Base-by-base conservation (phyloP, 192 early-diverging fungal genomes). In the Umbelopsis ramanniana region DNA sequence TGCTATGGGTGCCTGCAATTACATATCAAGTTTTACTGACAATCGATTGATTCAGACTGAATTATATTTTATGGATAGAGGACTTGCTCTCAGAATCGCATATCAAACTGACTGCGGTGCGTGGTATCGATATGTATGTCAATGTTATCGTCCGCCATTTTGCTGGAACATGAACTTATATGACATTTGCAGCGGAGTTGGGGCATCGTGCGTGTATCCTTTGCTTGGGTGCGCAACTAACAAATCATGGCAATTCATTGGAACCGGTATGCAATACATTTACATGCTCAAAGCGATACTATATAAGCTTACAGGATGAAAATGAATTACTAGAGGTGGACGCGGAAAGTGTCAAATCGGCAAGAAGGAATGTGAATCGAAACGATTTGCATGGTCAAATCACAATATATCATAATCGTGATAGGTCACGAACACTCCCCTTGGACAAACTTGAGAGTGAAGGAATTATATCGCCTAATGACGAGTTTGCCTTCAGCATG, bases 161-260 rank as follows among this genome's bases (percentile, higher is more conserved):
- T 68, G 15, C 45, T 19, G 11, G 35, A 63, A 45, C 26, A 46
- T 12, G 69, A 52, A 53, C 54, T 52, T 46, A 38, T 53, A 5
- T 46, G 2, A 60, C 24, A 29, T 52, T 55, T 38, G 21, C 72
- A 93, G 91, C 67, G 95, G 95, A 14, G 92, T 92, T 8, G 95
- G 95, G 0, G 92, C 95, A 0, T 95, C 94, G 6, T 96, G 95
- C 66, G 95, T 97, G 7, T 97, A 97, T 75, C 95, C 96, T 3
- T 79, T 97, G 15, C 75, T 97, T 14, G 94, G 89, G 11, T 89
- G 88, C 53, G 73, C 75, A 0, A 66, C 74, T 0, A 85, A 96
- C 66, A 53, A 73, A 43, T 70, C 72, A n/a, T 92, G 92, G 87
- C 35, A 50, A 38, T 93, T 96, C 75, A 63, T 94, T 0, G 95